These are phyloP conservation scores for Rhipidocladum racemiflorum DNA, from an alignment of 176 grass and related monocot genomes.

Conservation along the genomic window DNA sequence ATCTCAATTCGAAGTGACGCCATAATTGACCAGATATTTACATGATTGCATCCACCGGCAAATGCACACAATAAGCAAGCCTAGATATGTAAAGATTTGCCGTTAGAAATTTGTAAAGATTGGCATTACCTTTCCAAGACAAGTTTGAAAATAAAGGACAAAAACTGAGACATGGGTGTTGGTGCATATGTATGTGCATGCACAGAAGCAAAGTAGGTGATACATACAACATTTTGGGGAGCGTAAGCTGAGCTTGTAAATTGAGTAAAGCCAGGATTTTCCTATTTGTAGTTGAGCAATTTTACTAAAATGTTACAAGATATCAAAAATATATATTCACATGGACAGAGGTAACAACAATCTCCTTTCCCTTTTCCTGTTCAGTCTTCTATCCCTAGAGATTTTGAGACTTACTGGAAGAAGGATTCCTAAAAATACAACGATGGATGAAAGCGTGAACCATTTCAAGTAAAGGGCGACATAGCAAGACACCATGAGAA, in stretches of 20 bases:
- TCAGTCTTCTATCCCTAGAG: conserved; percentile 82
- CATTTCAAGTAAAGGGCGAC: conserved; percentile 51
- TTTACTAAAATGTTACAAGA: conserved; percentile 52
- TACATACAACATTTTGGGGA: conserved; percentile 28
- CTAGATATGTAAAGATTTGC: conserved; percentile 19
- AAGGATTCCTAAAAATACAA: conserved; percentile 69
- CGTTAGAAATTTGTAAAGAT: conserved; percentile 12
- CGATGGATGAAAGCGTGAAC: conserved; percentile 59
- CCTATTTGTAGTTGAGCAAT: conserved; percentile 40
- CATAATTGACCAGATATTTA: not conserved
- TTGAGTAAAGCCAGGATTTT: conserved; percentile 25
- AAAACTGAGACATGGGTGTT: not conserved
- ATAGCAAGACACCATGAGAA: conserved; percentile 73
- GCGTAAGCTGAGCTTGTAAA: not conserved
- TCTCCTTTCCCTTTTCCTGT: conserved; percentile 87
- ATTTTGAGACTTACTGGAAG: conserved; percentile 71
- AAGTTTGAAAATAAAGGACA: not conserved
- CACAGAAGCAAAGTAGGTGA: not conserved
- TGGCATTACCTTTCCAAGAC: not conserved
- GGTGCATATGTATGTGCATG: conserved; percentile 21
- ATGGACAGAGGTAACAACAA: conserved; percentile 85
- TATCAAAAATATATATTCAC: conserved; percentile 64
- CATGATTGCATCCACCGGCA: conserved; percentile 27
- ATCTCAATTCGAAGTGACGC: conserved; percentile 9
- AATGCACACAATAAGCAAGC: conserved; percentile 12